These are phyloP conservation scores for Aspergillus hiratsukae DNA, from an alignment of 2,329 filamentous ascomycete genomes.

Conservation along the genomic window DNA sequence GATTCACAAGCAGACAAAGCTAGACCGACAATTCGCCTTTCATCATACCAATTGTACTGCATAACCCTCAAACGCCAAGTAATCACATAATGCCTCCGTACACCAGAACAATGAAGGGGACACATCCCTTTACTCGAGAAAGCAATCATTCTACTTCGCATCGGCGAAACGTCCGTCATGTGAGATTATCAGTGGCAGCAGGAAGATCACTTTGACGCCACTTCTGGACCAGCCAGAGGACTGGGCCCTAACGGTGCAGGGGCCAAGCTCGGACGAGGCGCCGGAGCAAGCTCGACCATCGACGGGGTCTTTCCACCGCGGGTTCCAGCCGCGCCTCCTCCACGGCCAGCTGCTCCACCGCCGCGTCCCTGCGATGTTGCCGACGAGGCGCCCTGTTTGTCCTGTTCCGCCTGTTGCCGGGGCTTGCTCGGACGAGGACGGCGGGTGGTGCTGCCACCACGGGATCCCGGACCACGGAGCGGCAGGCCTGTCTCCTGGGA, in stretches of 20 bases:
- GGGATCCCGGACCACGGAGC: conserved; percentile 64
- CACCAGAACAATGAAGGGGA: background rate
- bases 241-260: conserved; percentile 19
- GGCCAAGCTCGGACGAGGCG: conserved; percentile 23
- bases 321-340: conserved; percentile 19
- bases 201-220: conserved; percentile 25
- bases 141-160: background rate
- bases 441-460: conserved; percentile 68
- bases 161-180: background rate
- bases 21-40: background rate
- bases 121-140: background rate
- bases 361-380: conserved; percentile 26
- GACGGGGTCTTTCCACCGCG: conserved; percentile 26
- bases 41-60: background rate
- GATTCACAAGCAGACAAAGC: background rate
- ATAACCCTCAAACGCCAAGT: background rate
- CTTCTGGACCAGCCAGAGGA: conserved; percentile 22
- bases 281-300: conserved; percentile 26
- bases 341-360: conserved; percentile 23
- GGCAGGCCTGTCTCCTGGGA: conserved; percentile 84
- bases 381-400: conserved; percentile 62
- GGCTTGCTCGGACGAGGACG: conserved; percentile 86
- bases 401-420: conserved; percentile 71
- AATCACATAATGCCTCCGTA: background rate
- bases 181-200: background rate